Percentiles rank a stretch among this genome's conserved stretches.
Evolutionary conservation across 1,284 basidiomycete species (phyloP).

Genomic region (Sanghuangporus baumii): DNA sequence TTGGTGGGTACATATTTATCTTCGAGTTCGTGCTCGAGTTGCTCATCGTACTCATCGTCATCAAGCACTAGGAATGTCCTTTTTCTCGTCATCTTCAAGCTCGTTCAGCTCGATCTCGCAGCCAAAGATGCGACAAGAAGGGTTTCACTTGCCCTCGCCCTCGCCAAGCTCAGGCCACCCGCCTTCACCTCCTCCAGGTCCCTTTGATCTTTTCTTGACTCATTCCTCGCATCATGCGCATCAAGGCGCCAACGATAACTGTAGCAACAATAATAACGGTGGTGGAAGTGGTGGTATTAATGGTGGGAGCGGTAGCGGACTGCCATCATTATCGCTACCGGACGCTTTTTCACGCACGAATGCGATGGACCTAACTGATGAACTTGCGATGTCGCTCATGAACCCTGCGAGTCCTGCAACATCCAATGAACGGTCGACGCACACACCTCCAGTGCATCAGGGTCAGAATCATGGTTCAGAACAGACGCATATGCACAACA

Average conservation of each 20-base stretch:
- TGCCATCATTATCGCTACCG: conserved; percentile 41
- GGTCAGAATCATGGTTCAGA: conserved; percentile 21
- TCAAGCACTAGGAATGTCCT: conserved; percentile 7
- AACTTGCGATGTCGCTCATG: conserved; percentile 52
- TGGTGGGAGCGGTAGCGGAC: conserved; percentile 27
- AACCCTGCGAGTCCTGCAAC: conserved; percentile 26
- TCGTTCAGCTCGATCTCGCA: conserved; percentile 19
- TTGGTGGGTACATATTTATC: not conserved
- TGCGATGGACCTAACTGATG: conserved; percentile 56
- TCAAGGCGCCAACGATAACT: conserved; percentile 16
- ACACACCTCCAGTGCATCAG: conserved; percentile 23
- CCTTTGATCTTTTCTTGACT: conserved; percentile 20
- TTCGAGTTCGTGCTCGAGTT: not conserved
- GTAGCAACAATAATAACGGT: conserved; percentile 15
- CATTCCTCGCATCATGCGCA: conserved; percentile 26
- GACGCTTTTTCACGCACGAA: conserved; percentile 37
- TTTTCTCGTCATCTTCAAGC: conserved; percentile 11
- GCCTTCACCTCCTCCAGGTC: conserved; percentile 25
- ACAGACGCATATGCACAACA: conserved; percentile 51
- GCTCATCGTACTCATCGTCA: not conserved
- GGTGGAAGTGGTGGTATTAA: conserved; percentile 20
- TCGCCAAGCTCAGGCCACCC: conserved; percentile 28
- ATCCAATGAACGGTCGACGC: conserved; percentile 38
- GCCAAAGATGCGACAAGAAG: conserved; percentile 49
- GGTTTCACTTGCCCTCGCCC: conserved; percentile 54